Evolutionary conservation across 768 basidiomycete species (phyloP), one percentile per base, ranked within the genome.

Genomic region (Dacryopinax primogenitus): DNA sequence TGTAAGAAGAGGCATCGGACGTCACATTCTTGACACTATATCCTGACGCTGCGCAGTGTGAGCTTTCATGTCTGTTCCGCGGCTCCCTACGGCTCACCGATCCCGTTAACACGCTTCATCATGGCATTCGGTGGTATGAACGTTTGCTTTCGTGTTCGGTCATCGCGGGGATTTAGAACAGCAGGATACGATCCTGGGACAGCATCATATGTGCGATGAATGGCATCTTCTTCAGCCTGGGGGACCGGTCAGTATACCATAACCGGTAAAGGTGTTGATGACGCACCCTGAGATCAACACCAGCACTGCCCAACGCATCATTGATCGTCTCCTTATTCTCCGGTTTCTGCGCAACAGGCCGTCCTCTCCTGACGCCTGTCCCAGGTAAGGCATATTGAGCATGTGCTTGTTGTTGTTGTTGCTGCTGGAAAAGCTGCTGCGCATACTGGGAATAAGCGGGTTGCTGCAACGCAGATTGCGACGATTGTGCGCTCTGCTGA

Each of bases 191-290:
- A 58, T 23, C 51, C 51, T 11, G 51, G 51, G 3, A 58, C 51
- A 30, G 51, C 51, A 9, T 67, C 68, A 63, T 85, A 80, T 1
- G 80, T 77, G 39, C 86, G 80, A 69, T 90, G 88, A 3, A 92
- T 76, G 2, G 82, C 80, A 73, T 92, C 91, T 76, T 92, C 90
- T 74, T 92, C 91, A 0, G 91, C 91, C 89, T 92, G 70, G 1
- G 37, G 4, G 63, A 41, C 66, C 35, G 33, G 1, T 33, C 62
- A 15, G 36, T 63, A 23, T 3, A 9, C 28, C 15, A 35, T 6
- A 21, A 36, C 26, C 32, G 15, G 33, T n/a, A 36, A 41, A 13
- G 39, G 47, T 37, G 32, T 33, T 64, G 32, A 16, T 33, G 18
- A 74, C 80, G 67, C 68, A 88, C 89, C 72, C 87, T 76, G n/a